phyloP scores from a whole-genome alignment of 257 asterid species.

The Ocimum tenuiflorum region DNA sequence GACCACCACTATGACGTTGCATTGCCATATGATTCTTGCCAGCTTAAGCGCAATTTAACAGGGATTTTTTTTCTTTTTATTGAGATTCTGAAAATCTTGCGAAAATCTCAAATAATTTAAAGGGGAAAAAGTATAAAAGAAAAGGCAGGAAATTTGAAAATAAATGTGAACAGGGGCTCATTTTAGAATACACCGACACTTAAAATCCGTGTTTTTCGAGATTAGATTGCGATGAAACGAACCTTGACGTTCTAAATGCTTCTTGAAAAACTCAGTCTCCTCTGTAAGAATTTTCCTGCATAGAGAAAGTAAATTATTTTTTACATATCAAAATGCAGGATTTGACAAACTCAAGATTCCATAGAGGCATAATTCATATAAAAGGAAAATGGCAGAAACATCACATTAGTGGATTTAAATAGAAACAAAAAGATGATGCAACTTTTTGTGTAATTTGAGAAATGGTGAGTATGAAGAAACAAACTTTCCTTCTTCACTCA shows the following conservation, averaged over 20 bases:
- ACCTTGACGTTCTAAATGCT: conserved; percentile 3
- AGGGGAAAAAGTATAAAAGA: background rate
- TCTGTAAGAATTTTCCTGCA: conserved; percentile 3
- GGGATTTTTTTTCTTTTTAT: conserved; percentile 17
- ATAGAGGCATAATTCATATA: background rate
- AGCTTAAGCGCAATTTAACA: conserved; percentile 28
- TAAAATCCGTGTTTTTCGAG: background rate
- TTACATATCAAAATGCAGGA: too few species aligned
- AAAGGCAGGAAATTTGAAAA: background rate
- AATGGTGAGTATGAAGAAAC: conserved; percentile 2
- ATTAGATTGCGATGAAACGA: conserved; percentile 1
- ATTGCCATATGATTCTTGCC: conserved; percentile 24
- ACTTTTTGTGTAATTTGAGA: background rate
- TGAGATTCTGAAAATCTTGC: conserved; percentile 19
- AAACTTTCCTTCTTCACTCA: conserved; percentile 13
- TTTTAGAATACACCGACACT: conserved; percentile 32
- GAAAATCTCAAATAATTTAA: background rate
- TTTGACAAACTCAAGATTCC: too few species aligned
- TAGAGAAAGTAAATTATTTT: background rate
- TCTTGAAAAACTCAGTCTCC: background rate
- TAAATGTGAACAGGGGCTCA: conserved; percentile 8
- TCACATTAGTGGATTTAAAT: conserved; percentile 3
- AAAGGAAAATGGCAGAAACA: background rate
- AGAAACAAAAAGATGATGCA: background rate
- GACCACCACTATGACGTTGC: conserved; percentile 7